Percentiles rank a stretch among this genome's conserved stretches.
phyloP scores from a whole-genome alignment of 371 early-diverging fungal species.

The Nematocida major region DNA sequence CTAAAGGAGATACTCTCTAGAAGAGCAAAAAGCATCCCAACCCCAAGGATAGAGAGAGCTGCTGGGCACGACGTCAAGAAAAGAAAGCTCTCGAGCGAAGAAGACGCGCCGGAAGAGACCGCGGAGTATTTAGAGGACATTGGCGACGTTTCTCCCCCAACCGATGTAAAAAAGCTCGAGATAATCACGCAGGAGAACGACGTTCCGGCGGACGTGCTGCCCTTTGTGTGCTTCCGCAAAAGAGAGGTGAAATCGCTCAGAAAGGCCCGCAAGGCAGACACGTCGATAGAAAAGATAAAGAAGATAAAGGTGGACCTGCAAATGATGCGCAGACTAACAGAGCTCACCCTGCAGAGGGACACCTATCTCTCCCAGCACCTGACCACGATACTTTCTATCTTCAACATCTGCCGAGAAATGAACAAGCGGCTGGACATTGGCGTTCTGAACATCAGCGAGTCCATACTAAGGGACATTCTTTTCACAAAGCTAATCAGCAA shows the following conservation, averaged over 20 bases:
- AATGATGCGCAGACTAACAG: constrained; percentile 42
- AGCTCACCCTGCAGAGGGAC: constrained; percentile 43
- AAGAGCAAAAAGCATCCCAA: constrained; percentile 37
- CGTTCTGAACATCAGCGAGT: constrained; percentile 48
- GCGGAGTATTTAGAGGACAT: constrained; percentile 11
- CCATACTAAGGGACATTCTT: constrained; percentile 44
- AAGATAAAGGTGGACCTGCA: constrained; percentile 52
- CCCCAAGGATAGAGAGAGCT: neutral
- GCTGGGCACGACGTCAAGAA: constrained; percentile 4
- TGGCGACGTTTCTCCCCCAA: constrained; percentile 15
- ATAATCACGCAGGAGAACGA: constrained; percentile 19
- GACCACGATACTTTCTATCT: constrained; percentile 34
- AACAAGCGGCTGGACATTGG: constrained; percentile 50
- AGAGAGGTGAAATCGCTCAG: constrained; percentile 36
- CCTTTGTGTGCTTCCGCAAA: constrained; percentile 47
- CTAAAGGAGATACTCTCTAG: constrained; percentile 41
- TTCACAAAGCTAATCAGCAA: constrained; percentile 50
- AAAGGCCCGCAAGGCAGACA: constrained; percentile 44
- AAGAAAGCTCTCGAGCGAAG: neutral
- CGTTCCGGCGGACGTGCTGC: neutral
- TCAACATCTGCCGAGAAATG: constrained; percentile 49
- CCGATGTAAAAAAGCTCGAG: neutral
- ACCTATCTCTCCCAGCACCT: constrained; percentile 34
- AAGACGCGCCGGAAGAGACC: neutral
- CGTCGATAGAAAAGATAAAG: constrained; percentile 49